Base-by-base conservation (phyloP, 331 rosid genomes). In the Acacia concinna region DNA sequence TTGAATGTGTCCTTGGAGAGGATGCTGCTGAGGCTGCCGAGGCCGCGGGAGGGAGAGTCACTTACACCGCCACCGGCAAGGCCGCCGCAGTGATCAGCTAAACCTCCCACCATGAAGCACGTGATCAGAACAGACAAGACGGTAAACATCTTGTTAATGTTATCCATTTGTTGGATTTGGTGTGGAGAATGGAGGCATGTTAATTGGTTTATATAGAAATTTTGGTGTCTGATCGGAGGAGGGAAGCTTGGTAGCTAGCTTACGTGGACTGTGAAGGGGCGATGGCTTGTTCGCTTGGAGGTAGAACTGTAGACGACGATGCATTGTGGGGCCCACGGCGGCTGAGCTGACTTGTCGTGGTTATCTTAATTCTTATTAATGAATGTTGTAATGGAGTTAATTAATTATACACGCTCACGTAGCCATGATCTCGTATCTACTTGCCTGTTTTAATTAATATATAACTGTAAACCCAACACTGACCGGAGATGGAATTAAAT, bases 31-130 rank as follows among this genome's bases (percentile, higher is more conserved):
- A 85, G 68, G 6, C 54, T 76, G 0, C 78, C 59, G 0, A 34
- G 6, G 77, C 88, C 86, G 72, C 92, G 84, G 32, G 90, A 84
- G 35, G 3, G n/a, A n/a, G n/a, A n/a, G n/a, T n/a, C n/a, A n/a
- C 8, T 38, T 38, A 0, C 41, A 37, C 41, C 2, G 11, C 10
- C 1, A 2, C 41, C 0, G 9, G n/a, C n/a, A n/a, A 65, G 17
- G 6, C 86, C 84, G 10, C 90, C 89, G 37, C 92, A 89, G 18
- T 89, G 89, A 75, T 85, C 90, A 6, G 74, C 92, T 17, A 1
- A 12, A 18, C 79, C 69, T 40, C 41, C 74, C 30, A 7, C 47
- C 1, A 47, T 9, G 0, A 35, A 30, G 34, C 46, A 74, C 23
- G 8, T 38, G 41, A 78, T 0, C 23, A 76, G n/a, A 14, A 68